phyloP scores from a whole-genome alignment of 805 yeast species.

The Candida multigemmis region DNA sequence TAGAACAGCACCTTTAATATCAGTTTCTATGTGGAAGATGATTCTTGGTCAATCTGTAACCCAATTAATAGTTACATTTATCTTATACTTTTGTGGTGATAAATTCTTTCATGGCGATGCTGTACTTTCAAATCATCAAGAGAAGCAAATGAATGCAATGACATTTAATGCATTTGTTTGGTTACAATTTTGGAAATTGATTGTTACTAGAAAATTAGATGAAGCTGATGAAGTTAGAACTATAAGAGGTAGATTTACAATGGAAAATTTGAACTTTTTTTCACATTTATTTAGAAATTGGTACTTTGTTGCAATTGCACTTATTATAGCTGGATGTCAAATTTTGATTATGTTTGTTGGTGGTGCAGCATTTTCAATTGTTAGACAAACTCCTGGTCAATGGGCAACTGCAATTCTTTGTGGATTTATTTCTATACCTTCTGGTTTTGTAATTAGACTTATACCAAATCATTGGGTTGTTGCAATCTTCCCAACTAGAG shows the following conservation, averaged over 20 bases:
- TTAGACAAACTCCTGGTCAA: slow-evolving; percentile 70
- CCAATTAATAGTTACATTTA: slow-evolving; percentile 75
- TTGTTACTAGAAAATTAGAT: slow-evolving; percentile 85
- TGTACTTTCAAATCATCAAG: slow-evolving; percentile 32
- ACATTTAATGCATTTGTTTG: slow-evolving; percentile 96
- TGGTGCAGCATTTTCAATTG: slow-evolving; percentile 87
- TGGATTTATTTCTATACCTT: slow-evolving; percentile 75
- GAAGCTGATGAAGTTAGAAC: slow-evolving; percentile 64
- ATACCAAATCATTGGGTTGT: slow-evolving; percentile 76
- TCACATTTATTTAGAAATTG: slow-evolving; percentile 74
- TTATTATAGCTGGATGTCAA: slow-evolving; percentile 76
- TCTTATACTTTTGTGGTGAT: slow-evolving; percentile 71
- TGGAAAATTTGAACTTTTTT: slow-evolving; percentile 70
- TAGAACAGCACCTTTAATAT: slow-evolving; percentile 66
- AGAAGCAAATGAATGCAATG: slow-evolving; percentile 64
- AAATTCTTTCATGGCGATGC: slow-evolving; percentile 35
- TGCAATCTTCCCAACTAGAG: slow-evolving; percentile 53
- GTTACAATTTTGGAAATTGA: slow-evolving; percentile 91
- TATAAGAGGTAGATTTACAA: slow-evolving; percentile 49
- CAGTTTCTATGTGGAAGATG: slow-evolving; percentile 98
- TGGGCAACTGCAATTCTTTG: slow-evolving; percentile 86
- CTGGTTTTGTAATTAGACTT: slow-evolving; percentile 66
- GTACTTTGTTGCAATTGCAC: slow-evolving; percentile 68
- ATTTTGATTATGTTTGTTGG: slow-evolving; percentile 92
- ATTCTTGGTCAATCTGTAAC: slow-evolving; percentile 76